These are phyloP conservation scores for Chenopodium suecicum DNA, from an alignment of 148 eudicot species.

Conservation along the genomic window DNA sequence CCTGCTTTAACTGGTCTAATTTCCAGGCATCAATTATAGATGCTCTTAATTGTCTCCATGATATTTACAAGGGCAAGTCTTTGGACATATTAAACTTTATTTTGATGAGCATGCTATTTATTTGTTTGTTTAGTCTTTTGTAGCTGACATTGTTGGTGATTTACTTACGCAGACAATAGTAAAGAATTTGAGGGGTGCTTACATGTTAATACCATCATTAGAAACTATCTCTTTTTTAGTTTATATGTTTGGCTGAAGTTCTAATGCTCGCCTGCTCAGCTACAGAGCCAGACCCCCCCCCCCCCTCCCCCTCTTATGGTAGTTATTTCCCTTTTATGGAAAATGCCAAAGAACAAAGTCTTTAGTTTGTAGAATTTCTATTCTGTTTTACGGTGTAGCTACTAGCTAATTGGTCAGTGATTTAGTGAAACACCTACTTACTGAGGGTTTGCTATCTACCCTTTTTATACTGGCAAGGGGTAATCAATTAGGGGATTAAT, in stretches of 20 bases:
- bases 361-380: not conserved
- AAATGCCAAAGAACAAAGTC: no score
- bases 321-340: no score
- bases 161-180: not conserved
- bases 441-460: not conserved
- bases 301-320: no score
- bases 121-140: not conserved
- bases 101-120: not conserved
- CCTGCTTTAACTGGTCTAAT: not conserved
- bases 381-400: not conserved
- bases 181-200: not conserved
- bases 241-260: not conserved
- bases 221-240: not conserved
- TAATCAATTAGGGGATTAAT: not conserved
- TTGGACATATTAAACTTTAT: not conserved
- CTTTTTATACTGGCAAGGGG: not conserved
- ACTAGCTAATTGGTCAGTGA: not conserved
- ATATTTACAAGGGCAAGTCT: no score
- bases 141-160: not conserved
- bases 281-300: not conserved
- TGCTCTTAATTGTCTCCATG: not conserved
- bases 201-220: not conserved
- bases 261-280: not conserved
- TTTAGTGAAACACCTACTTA: not conserved
- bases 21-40: not conserved